Percentiles rank a stretch among this genome's conserved stretches.
Conservation (phyloP, 2,329 filamentous ascomycete genomes). For the Colletotrichum abscissum region DNA sequence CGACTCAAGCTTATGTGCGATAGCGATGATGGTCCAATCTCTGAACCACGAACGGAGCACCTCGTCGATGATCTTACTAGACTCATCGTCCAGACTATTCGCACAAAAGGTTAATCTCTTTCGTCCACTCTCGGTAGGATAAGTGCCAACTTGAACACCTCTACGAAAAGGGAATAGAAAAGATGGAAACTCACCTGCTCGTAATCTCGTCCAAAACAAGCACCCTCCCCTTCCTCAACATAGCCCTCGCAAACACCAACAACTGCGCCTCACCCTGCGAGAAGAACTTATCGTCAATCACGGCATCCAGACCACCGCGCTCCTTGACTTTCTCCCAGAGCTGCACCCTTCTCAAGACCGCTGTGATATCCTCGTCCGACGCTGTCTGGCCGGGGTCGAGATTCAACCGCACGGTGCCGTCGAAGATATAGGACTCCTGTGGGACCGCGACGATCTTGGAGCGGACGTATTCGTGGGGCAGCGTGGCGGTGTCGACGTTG, state of each 20-base stretch:
- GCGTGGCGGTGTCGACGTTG: constrained; percentile 47
- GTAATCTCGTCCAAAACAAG: constrained; percentile 56
- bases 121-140: neutral
- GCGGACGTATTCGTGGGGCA: constrained; percentile 42
- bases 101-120: neutral
- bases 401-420: constrained; percentile 59
- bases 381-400: constrained; percentile 53
- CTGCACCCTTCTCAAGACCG: constrained; percentile 56
- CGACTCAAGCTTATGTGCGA: constrained; percentile 47
- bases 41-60: constrained; percentile 36
- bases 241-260: constrained; percentile 58
- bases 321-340: constrained; percentile 54
- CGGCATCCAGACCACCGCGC: constrained; percentile 49
- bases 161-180: no score
- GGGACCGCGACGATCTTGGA: constrained; percentile 54
- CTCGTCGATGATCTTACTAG: constrained; percentile 31
- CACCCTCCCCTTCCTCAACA: constrained; percentile 51
- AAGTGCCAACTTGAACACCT: no score
- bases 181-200: constrained; percentile 43
- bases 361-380: constrained; percentile 53
- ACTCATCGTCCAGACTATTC: constrained; percentile 36
- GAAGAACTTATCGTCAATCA: constrained; percentile 44
- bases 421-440: constrained; percentile 63
- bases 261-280: constrained; percentile 62
- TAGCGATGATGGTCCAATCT: constrained; percentile 57